phyloP scores from a whole-genome alignment of 768 basidiomycete species.

The Hebeloma cylindrosporum region DNA sequence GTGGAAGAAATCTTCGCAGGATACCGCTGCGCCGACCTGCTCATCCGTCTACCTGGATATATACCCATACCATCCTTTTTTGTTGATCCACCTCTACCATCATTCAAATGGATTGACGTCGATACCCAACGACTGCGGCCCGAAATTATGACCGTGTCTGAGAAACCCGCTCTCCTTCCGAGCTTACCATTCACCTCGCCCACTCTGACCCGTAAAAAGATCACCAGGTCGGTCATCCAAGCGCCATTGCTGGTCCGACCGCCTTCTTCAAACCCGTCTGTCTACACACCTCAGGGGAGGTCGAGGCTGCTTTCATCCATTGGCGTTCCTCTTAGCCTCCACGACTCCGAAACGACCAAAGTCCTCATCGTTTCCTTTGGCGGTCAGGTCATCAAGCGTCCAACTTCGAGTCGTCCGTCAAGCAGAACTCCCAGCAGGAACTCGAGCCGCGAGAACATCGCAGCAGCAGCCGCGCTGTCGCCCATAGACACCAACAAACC shows the following conservation, averaged over 20 bases:
- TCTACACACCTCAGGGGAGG: constrained; percentile 58
- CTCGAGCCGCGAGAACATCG: constrained; percentile 29
- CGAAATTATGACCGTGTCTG: constrained; percentile 38
- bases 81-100: constrained; percentile 51
- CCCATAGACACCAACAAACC: background rate
- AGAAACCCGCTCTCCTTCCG: constrained; percentile 36
- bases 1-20: constrained; percentile 64
- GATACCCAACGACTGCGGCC: constrained; percentile 44
- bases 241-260: constrained; percentile 75
- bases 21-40: constrained; percentile 69
- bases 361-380: constrained; percentile 81
- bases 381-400: constrained; percentile 60
- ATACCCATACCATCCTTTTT: constrained; percentile 80
- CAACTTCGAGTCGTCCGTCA: constrained; percentile 44
- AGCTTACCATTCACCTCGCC: constrained; percentile 38
- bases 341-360: constrained; percentile 49
- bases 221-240: constrained; percentile 39
- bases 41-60: constrained; percentile 67
- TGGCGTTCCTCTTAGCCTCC: constrained; percentile 54
- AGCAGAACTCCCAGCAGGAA: constrained; percentile 36
- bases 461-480: background rate
- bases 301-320: constrained; percentile 51
- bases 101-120: constrained; percentile 62
- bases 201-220: constrained; percentile 19
- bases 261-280: constrained; percentile 35